Evolutionary conservation across 1,284 basidiomycete genomes (phyloP).

Genomic region (Cryptococcus jaspeensis): DNA sequence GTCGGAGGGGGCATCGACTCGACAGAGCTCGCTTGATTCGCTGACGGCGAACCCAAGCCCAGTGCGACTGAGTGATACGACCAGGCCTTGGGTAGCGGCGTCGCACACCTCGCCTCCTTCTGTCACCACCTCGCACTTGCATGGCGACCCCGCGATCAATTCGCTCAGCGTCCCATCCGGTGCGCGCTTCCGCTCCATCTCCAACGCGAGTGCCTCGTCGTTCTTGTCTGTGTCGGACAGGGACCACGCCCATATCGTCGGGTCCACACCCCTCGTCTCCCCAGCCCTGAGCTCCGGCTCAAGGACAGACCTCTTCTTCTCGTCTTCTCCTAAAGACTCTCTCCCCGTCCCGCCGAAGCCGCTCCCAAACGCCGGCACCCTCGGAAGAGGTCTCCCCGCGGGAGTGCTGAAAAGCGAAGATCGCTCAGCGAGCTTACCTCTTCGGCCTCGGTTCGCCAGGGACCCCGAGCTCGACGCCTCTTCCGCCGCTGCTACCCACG

Average conservation of each 20-base stretch:
- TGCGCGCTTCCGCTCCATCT: constrained; percentile 7
- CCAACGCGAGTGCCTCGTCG: constrained; percentile 10
- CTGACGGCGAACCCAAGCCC: constrained; percentile 15
- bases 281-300: constrained; percentile 38
- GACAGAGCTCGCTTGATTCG: constrained; percentile 12
- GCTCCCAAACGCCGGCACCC: constrained; percentile 10
- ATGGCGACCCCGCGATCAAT: neutral
- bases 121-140: neutral
- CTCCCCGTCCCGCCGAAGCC: constrained; percentile 40
- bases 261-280: constrained; percentile 10
- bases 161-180: constrained; percentile 5
- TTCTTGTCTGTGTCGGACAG: neutral
- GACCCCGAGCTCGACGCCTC: too few relatives aligned
- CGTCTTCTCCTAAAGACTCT: constrained; percentile 16
- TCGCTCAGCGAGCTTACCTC: constrained; percentile 12
- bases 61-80: constrained; percentile 3
- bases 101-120: constrained; percentile 1
- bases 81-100: constrained; percentile 10
- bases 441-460: too few relatives aligned
- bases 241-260: neutral
- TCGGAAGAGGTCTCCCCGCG: constrained; percentile 20
- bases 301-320: constrained; percentile 46
- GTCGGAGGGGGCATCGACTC: neutral
- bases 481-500: too few relatives aligned
- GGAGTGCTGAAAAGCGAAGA: constrained; percentile 9